Conservation (phyloP, 2,329 filamentous ascomycete genomes). For the Knufia petricola region DNA sequence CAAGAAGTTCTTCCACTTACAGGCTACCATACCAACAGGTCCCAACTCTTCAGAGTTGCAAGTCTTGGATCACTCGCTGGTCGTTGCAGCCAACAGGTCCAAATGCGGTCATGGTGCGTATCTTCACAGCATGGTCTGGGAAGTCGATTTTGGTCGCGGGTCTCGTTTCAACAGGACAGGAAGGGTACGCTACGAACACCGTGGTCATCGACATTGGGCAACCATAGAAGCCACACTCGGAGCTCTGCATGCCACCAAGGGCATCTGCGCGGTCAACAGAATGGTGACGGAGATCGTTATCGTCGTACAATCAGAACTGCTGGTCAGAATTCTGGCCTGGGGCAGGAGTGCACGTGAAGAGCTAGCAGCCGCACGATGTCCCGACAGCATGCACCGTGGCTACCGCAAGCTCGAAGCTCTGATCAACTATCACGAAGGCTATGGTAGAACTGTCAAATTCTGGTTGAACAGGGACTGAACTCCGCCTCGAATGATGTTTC, state of each 20-base stretch:
- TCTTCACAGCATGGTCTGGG: neutral
- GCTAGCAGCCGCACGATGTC: neutral
- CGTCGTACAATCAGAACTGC: neutral
- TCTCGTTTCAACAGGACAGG: neutral
- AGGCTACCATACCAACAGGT: neutral
- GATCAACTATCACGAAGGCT: neutral
- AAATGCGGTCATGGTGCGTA: too few relatives aligned
- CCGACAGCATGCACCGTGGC: neutral
- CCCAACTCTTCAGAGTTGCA: neutral
- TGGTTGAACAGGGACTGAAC: too few relatives aligned
- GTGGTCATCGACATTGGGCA: neutral
- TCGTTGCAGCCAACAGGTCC: neutral
- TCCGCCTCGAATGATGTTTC: too few relatives aligned
- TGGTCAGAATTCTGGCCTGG: neutral
- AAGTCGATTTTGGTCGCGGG: neutral
- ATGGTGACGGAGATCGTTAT: neutral
- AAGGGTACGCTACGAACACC: neutral
- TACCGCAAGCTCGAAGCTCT: neutral
- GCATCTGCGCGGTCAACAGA: neutral
- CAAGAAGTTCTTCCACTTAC: neutral
- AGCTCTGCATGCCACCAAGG: neutral
- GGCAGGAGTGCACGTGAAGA: neutral
- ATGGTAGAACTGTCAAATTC: too few relatives aligned
- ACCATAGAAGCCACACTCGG: neutral
- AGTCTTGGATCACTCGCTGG: too few relatives aligned